Percentiles rank a stretch among this genome's conserved stretches.
Conservation (phyloP, 805 yeast genomes). For the Cephaloascus fragrans region DNA sequence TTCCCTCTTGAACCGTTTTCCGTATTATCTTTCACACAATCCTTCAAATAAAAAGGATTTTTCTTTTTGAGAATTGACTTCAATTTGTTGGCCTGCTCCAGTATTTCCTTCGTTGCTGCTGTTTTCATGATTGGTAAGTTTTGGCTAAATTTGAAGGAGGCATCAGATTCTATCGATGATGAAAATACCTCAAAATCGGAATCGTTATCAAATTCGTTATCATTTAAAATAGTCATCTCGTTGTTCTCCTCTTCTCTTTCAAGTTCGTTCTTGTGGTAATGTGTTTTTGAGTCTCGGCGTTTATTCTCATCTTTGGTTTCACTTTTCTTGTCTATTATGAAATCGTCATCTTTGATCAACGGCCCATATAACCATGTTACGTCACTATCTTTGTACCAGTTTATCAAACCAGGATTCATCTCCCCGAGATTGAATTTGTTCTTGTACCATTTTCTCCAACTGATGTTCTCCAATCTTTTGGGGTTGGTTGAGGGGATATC, state of each 20-base stretch:
- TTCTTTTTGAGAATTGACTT: background rate
- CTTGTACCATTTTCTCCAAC: constrained; percentile 30
- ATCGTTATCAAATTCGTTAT: background rate
- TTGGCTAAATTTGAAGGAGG: background rate
- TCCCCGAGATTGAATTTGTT: constrained; percentile 17
- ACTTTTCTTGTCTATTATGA: too few species aligned
- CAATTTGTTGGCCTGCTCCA: background rate
- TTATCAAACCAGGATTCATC: constrained; percentile 32
- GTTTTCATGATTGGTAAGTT: background rate
- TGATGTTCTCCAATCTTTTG: constrained; percentile 16
- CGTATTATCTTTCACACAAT: constrained; percentile 2
- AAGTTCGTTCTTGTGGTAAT: background rate
- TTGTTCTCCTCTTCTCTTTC: background rate
- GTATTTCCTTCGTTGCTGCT: constrained; percentile 1
- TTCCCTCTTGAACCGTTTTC: background rate
- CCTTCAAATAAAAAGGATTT: constrained; percentile 5
- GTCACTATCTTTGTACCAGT: constrained; percentile 47
- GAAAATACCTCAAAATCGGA: constrained; percentile 3
- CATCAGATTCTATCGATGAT: background rate
- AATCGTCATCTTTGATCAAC: constrained; percentile 14
- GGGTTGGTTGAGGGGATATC: background rate
- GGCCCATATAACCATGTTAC: constrained; percentile 50
- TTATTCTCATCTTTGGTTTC: too few species aligned
- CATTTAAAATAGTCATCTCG: background rate
- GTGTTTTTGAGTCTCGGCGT: too few species aligned